Evolutionary conservation across 805 yeast species (phyloP), one percentile per base, ranked within the genome.

Genomic region (Nadsonia fulvescens): DNA sequence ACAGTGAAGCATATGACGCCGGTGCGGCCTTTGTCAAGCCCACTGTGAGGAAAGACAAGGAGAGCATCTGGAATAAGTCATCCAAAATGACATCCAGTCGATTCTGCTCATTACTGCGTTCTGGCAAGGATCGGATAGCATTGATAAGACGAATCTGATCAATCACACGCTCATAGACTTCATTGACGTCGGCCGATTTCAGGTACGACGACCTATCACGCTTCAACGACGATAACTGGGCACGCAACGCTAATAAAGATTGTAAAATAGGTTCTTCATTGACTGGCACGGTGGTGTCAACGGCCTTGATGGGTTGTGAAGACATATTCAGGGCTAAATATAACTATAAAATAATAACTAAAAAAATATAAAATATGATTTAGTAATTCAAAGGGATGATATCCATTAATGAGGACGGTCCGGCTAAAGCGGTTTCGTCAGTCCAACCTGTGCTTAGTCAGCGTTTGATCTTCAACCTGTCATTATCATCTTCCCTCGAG

Each of bases 21-120:
- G 96, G 93, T 1, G 94, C 93, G 18, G 81, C 65, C 38, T 81
- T 73, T 24, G 76, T 75, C 39, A 81, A 57, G 3, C 99, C 99
- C 32, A 91, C 89, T 2, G 96, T 79, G 42, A 86, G 66, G 49
- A 83, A 79, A 37, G 89, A 75, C 27, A 89, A 58, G 8, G 93
- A 75, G 23, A 86, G 53, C 24, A 89, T 53, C 48, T 86, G 94
- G 60, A 86, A 81, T 12, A 77, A 78, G 41, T 83, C 95, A 47
- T 83, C 95, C 22, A 79, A 58, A 7, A 77, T 61, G 6, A 67
- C 56, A 42, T 83, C 94, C 9, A 77, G 79, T 33, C 51, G 28
- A 34, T 48, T 41, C 28, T 45, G 43, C 26, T 49, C 53, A 13
- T 37, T 35, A 10, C 33, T 32, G 8, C 34, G 31, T 9, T 35